Percentiles rank a stretch among this genome's conserved stretches.
Evolutionary conservation across 2,329 filamentous ascomycete genomes (phyloP).

Genomic region (Phialocephala sp.): DNA sequence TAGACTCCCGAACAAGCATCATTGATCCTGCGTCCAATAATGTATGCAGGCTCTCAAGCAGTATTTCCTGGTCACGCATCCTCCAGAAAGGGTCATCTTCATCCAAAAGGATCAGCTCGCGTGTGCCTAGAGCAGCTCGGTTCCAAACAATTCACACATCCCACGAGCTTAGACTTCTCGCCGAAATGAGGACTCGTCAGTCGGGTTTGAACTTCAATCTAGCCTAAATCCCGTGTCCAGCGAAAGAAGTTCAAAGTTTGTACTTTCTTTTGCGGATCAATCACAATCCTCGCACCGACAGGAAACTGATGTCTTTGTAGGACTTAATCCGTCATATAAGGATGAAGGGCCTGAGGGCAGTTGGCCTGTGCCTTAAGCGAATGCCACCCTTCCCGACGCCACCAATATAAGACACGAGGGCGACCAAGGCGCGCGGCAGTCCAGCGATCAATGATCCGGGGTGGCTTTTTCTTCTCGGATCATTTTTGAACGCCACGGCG

Average conservation of each 20-base stretch:
- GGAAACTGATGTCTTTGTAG: slow-evolving; percentile 17
- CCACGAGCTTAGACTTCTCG: slow-evolving; percentile 8
- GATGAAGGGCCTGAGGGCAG: slow-evolving; percentile 1
- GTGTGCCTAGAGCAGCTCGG: slow-evolving; percentile 19
- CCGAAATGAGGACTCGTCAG: slow-evolving; percentile 30
- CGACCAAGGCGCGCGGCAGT: slow-evolving; percentile 25
- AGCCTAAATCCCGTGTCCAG: slow-evolving; percentile 15
- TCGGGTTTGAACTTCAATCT: slow-evolving; percentile 16
- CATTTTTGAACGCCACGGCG: slow-evolving; percentile 26
- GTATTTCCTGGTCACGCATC: slow-evolving; percentile 20
- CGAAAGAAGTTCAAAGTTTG: slow-evolving; percentile 3
- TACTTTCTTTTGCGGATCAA: slow-evolving; percentile 17
- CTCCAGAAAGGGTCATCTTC: slow-evolving; percentile 9
- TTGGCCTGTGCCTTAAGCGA: slow-evolving; percentile 23
- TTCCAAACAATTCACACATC: slow-evolving; percentile 20
- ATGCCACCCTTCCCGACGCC: slow-evolving; percentile 26
- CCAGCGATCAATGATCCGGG: slow-evolving; percentile 17
- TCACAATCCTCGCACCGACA: slow-evolving; percentile 15
- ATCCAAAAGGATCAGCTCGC: slow-evolving; percentile 19
- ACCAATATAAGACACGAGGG: slow-evolving; percentile 33
- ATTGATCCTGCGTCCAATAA: slow-evolving; percentile 7
- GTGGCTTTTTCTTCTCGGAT: slow-evolving; percentile 22
- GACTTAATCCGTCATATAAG: slow-evolving; percentile 24
- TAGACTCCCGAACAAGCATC: slow-evolving; percentile 6
- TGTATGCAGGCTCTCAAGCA: slow-evolving; percentile 11